Conservation (phyloP, 331 rosid species). For the Saraca asoca region DNA sequence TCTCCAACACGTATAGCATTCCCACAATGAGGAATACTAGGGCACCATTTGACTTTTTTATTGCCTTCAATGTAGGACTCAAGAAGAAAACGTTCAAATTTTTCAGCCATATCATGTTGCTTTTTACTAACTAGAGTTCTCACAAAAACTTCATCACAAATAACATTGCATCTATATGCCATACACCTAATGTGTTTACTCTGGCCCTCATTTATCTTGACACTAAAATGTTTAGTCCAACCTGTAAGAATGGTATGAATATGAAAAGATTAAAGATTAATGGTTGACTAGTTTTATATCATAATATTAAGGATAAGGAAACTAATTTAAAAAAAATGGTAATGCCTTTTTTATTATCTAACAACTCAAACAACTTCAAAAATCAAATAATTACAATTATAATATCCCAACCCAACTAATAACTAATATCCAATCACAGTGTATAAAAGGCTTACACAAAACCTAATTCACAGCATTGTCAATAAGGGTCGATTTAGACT, state of each 20-base stretch:
- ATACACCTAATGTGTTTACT: constrained; percentile 91
- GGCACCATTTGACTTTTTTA: constrained; percentile 95
- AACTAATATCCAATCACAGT: background rate
- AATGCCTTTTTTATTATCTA: background rate
- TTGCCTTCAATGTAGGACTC: constrained; percentile 96
- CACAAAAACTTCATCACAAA: no score
- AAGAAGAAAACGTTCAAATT: constrained; percentile 89
- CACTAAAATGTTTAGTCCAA: constrained; percentile 88
- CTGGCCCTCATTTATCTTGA: constrained; percentile 92
- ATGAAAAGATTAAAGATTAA: background rate
- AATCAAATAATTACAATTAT: no score
- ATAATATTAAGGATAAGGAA: constrained; percentile 6
- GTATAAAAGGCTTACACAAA: constrained; percentile 13
- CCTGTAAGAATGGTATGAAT: constrained; percentile 57
- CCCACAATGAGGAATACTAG: constrained; percentile 92
- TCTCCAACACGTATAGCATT: constrained; percentile 87
- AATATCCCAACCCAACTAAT: no score
- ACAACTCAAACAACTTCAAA: no score
- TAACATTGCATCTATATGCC: constrained; percentile 88
- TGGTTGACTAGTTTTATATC: no score
- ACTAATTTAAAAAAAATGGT: background rate
- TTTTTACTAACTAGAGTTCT: constrained; percentile 63
- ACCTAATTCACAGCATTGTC: constrained; percentile 17
- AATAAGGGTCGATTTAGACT: constrained; percentile 5
- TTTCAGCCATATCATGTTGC: constrained; percentile 75